Conservation (phyloP, 208 protist species). For the Leishmania turanica region DNA sequence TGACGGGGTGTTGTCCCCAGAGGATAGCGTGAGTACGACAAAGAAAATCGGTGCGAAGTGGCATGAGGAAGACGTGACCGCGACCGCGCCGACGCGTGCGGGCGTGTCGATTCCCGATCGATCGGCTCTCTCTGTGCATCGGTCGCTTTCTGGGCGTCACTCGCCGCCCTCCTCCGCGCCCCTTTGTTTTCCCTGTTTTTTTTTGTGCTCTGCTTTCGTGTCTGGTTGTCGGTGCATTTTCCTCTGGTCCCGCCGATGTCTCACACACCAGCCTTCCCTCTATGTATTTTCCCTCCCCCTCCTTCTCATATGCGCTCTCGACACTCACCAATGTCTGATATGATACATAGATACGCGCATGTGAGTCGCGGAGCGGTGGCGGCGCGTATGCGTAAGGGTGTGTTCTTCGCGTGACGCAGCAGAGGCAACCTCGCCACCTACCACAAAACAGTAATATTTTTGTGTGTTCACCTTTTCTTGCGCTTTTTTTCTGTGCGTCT, state of each 20-base stretch:
- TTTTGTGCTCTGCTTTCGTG: background rate
- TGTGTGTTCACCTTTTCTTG: background rate
- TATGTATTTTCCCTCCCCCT: background rate
- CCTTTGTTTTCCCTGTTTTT: background rate
- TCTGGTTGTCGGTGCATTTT: background rate
- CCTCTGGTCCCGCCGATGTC: background rate
- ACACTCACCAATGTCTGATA: background rate
- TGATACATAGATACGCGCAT: no score
- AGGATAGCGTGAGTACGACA: background rate
- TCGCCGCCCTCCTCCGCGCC: background rate
- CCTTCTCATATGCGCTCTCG: background rate
- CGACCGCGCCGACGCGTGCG: background rate
- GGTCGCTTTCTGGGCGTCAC: background rate
- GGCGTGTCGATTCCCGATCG: background rate
- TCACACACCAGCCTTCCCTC: background rate
- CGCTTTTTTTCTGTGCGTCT: background rate
- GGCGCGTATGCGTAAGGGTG: background rate
- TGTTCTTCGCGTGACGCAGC: background rate
- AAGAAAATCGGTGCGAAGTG: background rate
- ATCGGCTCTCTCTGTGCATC: background rate
- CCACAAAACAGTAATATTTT: background rate
- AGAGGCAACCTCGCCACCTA: background rate
- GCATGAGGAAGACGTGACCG: background rate
- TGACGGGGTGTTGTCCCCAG: no score
- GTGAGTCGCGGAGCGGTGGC: background rate